phyloP scores from a whole-genome alignment of 495 filamentous ascomycete genomes.

The Talaromyces borbonicus region DNA sequence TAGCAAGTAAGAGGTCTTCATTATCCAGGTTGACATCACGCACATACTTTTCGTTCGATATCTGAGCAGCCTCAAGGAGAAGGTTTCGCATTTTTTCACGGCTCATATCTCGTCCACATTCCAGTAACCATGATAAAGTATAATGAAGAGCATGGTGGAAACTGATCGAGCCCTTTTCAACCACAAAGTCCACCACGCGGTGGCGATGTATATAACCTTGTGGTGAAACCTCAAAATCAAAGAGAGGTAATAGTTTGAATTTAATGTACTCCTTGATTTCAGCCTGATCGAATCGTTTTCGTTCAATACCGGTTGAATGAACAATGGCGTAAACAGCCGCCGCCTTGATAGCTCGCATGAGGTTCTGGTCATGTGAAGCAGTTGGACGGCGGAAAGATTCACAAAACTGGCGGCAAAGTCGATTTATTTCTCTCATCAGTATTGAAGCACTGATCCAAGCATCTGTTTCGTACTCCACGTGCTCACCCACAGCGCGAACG shows the following conservation, averaged over 20 bases:
- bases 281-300: constrained; percentile 72
- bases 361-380: constrained; percentile 45
- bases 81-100: constrained; percentile 52
- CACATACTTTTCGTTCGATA: constrained; percentile 22
- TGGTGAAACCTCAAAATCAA: constrained; percentile 61
- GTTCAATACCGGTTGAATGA: constrained; percentile 82
- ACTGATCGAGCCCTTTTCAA: constrained; percentile 83
- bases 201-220: constrained; percentile 29
- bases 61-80: constrained; percentile 45
- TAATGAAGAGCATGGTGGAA: constrained; percentile 98
- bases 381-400: constrained; percentile 69
- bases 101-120: constrained; percentile 71
- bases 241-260: constrained; percentile 68
- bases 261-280: constrained; percentile 77
- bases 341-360: constrained; percentile 63
- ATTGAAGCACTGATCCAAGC: constrained; percentile 95
- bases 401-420: constrained; percentile 76
- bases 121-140: constrained; percentile 93
- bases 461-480: constrained; percentile 97
- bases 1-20: constrained; percentile 74
- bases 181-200: constrained; percentile 73
- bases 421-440: constrained; percentile 89
- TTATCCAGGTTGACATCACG: constrained; percentile 24
- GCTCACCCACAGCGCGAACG: constrained; percentile 79
- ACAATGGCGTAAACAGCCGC: constrained; percentile 70